These are phyloP conservation scores for Piloderma croceum DNA, from an alignment of 768 basidiomycete genomes.

Conservation along the genomic window DNA sequence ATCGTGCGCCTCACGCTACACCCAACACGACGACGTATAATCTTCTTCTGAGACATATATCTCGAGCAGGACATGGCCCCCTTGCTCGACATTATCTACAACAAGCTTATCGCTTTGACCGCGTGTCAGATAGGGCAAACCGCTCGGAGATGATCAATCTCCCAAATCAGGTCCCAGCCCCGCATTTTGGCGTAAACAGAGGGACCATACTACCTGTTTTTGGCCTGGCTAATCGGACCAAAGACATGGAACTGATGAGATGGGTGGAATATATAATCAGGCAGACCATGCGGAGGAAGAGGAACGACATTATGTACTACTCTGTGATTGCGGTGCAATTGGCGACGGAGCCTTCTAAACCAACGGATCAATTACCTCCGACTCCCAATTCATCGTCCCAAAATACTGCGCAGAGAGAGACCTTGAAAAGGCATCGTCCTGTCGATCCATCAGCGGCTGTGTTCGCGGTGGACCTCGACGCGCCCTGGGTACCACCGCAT, in stretches of 20 bases:
- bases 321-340: constrained; percentile 22
- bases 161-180: constrained; percentile 37
- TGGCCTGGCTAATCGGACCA: constrained; percentile 53
- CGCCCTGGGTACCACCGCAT: constrained; percentile 16
- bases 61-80: constrained; percentile 39
- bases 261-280: constrained; percentile 51
- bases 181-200: constrained; percentile 50
- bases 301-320: constrained; percentile 40
- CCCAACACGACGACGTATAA: constrained; percentile 68
- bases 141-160: constrained; percentile 27
- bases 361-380: constrained; percentile 11
- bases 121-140: constrained; percentile 25
- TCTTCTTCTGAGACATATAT: constrained; percentile 55
- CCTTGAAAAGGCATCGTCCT: too few relatives aligned
- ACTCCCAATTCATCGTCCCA: background rate
- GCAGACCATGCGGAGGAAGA: constrained; percentile 44
- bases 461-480: constrained; percentile 31
- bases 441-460: constrained; percentile 4
- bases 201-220: constrained; percentile 52
- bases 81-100: constrained; percentile 65
- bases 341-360: constrained; percentile 7
- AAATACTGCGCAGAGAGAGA: background rate
- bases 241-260: constrained; percentile 52
- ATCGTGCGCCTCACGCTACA: constrained; percentile 37
- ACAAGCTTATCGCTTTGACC: constrained; percentile 46